A percentile compares a stretch with the other conserved stretches of the same genome.
Evolutionary conservation across 805 yeast genomes (phyloP).

Genomic region (Schwanniomyces vanrijiae): DNA sequence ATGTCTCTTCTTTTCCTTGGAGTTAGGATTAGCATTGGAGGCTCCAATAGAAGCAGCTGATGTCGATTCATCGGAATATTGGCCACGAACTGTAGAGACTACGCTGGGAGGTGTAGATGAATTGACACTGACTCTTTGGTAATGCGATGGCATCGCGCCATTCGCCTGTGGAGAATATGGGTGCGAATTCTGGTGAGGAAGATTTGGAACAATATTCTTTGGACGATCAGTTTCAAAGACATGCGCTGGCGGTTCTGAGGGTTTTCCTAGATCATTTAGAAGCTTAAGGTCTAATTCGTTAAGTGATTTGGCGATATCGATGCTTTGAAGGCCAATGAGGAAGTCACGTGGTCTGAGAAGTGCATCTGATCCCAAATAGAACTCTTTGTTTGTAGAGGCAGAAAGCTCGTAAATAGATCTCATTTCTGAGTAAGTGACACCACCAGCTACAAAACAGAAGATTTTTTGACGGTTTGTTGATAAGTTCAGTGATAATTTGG

Average conservation of each 20-base stretch:
- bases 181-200: conserved; percentile 8
- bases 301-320: conserved; percentile 39
- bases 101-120: background rate
- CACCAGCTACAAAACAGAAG: conserved; percentile 85
- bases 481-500: conserved; percentile 9
- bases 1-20: conserved; percentile 37
- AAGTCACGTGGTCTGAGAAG: conserved; percentile 58
- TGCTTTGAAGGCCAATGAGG: conserved; percentile 41
- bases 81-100: background rate
- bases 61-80: conserved; percentile 1
- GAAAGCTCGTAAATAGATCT: conserved; percentile 74
- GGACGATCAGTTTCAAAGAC: conserved; percentile 36
- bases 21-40: background rate
- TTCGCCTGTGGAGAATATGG: conserved; percentile 4
- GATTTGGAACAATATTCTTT: conserved; percentile 7
- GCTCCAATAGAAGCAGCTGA: conserved; percentile 8
- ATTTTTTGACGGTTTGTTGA: conserved; percentile 58
- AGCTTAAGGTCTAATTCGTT: conserved; percentile 42
- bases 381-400: conserved; percentile 60
- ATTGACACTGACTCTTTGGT: conserved; percentile 15
- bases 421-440: conserved; percentile 79
- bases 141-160: conserved; percentile 21
- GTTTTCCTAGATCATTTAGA: conserved; percentile 22
- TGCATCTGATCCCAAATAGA: conserved; percentile 80
- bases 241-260: conserved; percentile 42